These are phyloP conservation scores for Apiospora koreana DNA, from an alignment of 2,329 filamentous ascomycete species.

Conservation along the genomic window DNA sequence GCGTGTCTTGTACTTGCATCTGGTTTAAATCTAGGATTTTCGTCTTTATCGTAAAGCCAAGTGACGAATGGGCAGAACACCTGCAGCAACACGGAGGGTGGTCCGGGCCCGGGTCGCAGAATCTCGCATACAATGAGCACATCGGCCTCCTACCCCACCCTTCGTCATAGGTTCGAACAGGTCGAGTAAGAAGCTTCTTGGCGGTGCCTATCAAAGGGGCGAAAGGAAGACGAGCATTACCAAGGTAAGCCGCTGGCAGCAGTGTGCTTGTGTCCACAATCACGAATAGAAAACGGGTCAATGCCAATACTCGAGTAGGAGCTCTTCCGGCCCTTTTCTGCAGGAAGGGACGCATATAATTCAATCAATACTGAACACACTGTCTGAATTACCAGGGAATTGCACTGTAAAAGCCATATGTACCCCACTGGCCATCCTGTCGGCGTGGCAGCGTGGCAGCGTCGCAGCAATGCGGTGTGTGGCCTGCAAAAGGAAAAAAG, in stretches of 20 bases:
- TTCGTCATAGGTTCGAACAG: neutral
- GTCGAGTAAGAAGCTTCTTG: neutral
- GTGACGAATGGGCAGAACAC: neutral
- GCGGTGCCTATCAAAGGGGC: neutral
- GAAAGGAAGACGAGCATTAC: neutral
- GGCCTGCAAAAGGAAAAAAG: neutral
- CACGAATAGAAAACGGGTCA: constrained; percentile 6
- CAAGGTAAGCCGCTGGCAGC: neutral
- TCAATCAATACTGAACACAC: neutral
- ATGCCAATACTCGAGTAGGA: neutral
- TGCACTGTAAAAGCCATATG: neutral
- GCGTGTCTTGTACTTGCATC: neutral
- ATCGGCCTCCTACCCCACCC: neutral
- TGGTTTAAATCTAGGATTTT: neutral
- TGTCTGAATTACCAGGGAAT: neutral
- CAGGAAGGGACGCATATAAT: neutral
- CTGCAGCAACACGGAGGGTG: neutral
- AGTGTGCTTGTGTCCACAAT: neutral
- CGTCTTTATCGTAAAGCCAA: neutral
- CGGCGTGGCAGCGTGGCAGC: neutral
- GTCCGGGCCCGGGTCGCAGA: neutral
- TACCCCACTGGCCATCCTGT: constrained; percentile 3
- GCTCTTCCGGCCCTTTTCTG: neutral
- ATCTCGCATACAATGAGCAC: neutral
- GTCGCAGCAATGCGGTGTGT: neutral